Evolutionary conservation across 768 basidiomycete genomes (phyloP).

Genomic region (Rhodosporidiobolus sp.): DNA sequence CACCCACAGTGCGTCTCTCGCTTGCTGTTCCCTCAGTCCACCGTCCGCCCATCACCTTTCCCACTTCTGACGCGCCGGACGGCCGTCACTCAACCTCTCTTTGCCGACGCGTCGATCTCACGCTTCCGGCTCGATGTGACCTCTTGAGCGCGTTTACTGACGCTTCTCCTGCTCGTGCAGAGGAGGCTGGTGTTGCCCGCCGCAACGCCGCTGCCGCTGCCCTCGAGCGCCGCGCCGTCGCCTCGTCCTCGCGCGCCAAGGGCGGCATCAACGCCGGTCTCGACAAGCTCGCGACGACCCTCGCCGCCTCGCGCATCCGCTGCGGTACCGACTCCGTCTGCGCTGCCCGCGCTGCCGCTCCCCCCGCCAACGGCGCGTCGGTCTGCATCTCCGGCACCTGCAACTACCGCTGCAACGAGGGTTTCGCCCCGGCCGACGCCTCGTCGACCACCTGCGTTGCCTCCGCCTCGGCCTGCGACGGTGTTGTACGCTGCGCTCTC

Average conservation of each 20-base stretch:
- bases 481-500: conserved; percentile 4
- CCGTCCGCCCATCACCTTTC: background rate
- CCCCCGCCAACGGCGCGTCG: conserved; percentile 25
- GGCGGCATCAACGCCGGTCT: conserved; percentile 1
- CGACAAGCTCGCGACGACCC: conserved; percentile 14
- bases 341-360: conserved; percentile 9
- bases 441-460: too few relatives aligned
- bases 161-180: background rate
- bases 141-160: background rate
- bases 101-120: background rate
- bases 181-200: conserved; percentile 23
- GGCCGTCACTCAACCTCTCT: background rate
- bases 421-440: too few relatives aligned
- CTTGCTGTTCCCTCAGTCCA: background rate
- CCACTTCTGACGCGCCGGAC: background rate
- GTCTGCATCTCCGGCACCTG: too few relatives aligned
- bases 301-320: conserved; percentile 25
- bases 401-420: too few relatives aligned
- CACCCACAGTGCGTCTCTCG: background rate
- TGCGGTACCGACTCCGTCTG: conserved; percentile 35
- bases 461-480: conserved; percentile 8
- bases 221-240: conserved; percentile 20
- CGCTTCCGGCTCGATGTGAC: background rate
- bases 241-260: background rate
- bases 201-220: conserved; percentile 27